Conservation (phyloP, 805 yeast species). For the Saturnispora hagleri region DNA sequence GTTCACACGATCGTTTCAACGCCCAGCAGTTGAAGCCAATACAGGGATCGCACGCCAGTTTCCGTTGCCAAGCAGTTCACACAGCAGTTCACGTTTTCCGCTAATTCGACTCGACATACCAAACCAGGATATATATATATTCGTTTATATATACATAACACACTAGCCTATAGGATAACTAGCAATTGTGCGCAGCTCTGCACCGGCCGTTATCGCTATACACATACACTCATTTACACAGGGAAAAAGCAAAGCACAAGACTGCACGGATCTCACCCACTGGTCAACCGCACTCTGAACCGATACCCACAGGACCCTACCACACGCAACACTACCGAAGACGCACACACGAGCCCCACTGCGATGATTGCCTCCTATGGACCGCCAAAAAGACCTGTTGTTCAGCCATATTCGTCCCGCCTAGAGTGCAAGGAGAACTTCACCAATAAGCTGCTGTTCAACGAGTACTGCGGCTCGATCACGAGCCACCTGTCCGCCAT, state of each 20-base stretch:
- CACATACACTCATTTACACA: background rate
- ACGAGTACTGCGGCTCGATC: constrained; percentile 36
- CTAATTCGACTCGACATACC: too few relatives aligned
- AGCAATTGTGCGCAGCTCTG: background rate
- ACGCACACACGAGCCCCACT: background rate
- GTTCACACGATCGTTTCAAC: background rate
- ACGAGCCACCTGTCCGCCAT: constrained; percentile 31
- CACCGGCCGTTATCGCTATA: background rate
- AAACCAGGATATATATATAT: background rate
- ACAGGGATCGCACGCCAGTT: background rate
- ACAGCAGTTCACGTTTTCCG: background rate
- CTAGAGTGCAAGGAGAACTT: constrained; percentile 40
- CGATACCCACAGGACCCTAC: background rate
- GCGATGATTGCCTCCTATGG: constrained; percentile 18
- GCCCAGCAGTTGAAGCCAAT: background rate
- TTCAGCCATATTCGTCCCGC: constrained; percentile 31
- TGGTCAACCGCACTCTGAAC: background rate
- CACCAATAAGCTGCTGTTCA: constrained; percentile 33
- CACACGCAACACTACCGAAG: too few relatives aligned
- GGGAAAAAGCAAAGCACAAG: background rate
- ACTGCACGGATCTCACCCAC: background rate
- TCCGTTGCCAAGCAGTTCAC: background rate
- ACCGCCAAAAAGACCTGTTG: constrained; percentile 26
- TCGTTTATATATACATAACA: background rate
- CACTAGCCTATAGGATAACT: background rate